Evolutionary conservation across 2,329 filamentous ascomycete species (phyloP), one percentile per base, ranked within the genome.

Genomic region (Cladosporium sphaerospermum): DNA sequence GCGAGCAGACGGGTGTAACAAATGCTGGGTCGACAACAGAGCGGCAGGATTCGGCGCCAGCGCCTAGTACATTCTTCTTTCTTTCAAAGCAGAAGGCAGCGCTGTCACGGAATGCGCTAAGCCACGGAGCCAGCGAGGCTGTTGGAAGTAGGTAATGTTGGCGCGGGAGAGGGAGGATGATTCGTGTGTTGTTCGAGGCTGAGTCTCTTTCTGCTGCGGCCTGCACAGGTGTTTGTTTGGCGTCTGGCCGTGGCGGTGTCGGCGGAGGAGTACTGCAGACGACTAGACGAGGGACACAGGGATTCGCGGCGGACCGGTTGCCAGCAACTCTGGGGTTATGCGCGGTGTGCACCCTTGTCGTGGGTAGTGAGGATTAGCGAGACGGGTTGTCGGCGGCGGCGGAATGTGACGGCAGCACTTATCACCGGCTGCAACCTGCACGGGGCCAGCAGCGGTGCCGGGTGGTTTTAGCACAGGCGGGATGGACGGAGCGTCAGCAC

Each of bases 331-430:
- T 49, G 46, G 46, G 46, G 46, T 41, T 51, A 36, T n/a, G 14
- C 14, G 47, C 28, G 45, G 19, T 19, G 19, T 19, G 13, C 36
- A 48, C 45, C 45, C 45, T 48, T 39, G 45, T 44, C 45, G 23
- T 16, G 36, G 36, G 14, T n/a, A 6, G 36, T 10, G 11, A 37
- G 36, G 13, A n/a, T 37, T 37, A 37, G 36, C 36, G 36, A 37
- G 32, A 14, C 28, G n/a, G 39, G 39, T 9, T 10, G 46, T 23
- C 14, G 44, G 44, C 34, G 45, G 23, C 46, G 47, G 40, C 39
- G 47, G 47, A 51, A 51, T 51, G 47, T 44, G 47, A 51, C 47
- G 47, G 31, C 36, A 32, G 39, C 46, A 33, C 18, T 37, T 37
- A 37, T 11, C 36, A 37, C 36, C 6, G 16, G 16, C 16, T 18